Conservation (phyloP, 2,329 filamentous ascomycete species). For the Niveomyces coronatus region DNA sequence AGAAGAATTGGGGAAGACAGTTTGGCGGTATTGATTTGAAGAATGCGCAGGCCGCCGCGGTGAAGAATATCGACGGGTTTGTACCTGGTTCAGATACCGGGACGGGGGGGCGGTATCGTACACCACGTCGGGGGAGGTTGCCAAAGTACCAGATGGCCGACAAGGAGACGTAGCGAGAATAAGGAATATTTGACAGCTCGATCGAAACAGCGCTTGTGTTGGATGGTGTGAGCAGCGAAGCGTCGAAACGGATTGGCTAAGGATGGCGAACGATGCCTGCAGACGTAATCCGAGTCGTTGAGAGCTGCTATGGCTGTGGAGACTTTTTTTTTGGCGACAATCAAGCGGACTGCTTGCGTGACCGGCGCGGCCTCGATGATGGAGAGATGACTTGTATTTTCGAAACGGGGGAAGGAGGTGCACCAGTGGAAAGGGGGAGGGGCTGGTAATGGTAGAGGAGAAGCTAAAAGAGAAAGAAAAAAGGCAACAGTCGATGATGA, state of each 20-base stretch:
- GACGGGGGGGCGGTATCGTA: not conserved
- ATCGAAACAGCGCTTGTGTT: too few species aligned
- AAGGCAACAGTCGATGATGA: slow-evolving; percentile 4
- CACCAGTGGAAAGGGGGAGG: not conserved
- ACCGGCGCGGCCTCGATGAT: not conserved
- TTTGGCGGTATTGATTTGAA: slow-evolving; percentile 68
- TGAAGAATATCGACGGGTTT: not conserved
- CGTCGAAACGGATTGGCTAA: too few species aligned
- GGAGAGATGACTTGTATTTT: not conserved
- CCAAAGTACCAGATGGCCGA: too few species aligned
- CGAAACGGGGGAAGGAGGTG: not conserved
- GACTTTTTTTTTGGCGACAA: too few species aligned
- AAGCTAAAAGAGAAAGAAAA: not conserved
- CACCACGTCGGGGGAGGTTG: too few species aligned
- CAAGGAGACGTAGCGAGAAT: too few species aligned
- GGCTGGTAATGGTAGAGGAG: not conserved
- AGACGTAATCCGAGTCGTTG: too few species aligned
- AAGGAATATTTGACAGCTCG: too few species aligned
- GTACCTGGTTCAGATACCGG: not conserved
- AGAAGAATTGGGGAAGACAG: slow-evolving; percentile 85
- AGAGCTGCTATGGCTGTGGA: too few species aligned
- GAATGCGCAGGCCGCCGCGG: slow-evolving; percentile 4
- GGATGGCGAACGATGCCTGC: too few species aligned
- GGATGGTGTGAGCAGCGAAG: too few species aligned
- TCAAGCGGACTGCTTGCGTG: too few species aligned